Percentiles rank a stretch among this genome's conserved stretches.
phyloP scores from a whole-genome alignment of 208 protist genomes.

The Trypanosoma brucei region DNA sequence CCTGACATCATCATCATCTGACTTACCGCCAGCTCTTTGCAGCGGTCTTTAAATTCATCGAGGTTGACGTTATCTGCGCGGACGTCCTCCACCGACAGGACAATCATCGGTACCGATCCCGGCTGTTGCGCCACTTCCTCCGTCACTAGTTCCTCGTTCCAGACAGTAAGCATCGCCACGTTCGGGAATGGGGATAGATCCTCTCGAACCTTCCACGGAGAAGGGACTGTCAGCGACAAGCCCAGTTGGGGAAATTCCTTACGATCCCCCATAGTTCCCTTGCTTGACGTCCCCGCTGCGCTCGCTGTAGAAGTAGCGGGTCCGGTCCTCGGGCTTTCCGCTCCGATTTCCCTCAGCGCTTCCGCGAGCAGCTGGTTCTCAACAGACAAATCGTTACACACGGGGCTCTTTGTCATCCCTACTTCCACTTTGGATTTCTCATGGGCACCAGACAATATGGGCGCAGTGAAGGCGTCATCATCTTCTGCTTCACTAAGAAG shows the following conservation, averaged over 20 bases:
- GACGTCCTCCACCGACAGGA: conserved; percentile 75
- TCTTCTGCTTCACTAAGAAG: background rate
- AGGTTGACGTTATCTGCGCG: conserved; percentile 67
- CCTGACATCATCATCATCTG: conserved; percentile 84
- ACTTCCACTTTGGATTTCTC: background rate
- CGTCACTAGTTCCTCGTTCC: conserved; percentile 50
- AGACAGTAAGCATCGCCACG: conserved; percentile 73
- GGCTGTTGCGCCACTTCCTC: conserved; percentile 30
- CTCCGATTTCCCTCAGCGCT: conserved; percentile 12
- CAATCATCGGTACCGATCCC: conserved; percentile 51
- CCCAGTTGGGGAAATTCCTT: conserved; percentile 40
- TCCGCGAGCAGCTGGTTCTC: conserved; percentile 14
- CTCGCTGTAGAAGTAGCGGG: too few species aligned
- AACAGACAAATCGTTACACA: background rate
- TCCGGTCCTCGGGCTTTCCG: background rate
- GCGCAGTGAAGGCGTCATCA: conserved; percentile 7
- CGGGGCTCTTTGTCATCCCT: background rate
- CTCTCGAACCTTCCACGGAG: conserved; percentile 61
- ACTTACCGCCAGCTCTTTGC: conserved; percentile 58
- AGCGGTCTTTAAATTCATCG: conserved; percentile 71
- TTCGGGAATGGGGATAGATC: conserved; percentile 73
- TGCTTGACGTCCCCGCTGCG: background rate
- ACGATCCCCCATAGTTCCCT: background rate
- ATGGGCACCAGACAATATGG: background rate
- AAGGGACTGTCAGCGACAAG: conserved; percentile 43